Evolutionary conservation across 441 rosid genomes (phyloP).

Genomic region (Adansonia madagascariensis): DNA sequence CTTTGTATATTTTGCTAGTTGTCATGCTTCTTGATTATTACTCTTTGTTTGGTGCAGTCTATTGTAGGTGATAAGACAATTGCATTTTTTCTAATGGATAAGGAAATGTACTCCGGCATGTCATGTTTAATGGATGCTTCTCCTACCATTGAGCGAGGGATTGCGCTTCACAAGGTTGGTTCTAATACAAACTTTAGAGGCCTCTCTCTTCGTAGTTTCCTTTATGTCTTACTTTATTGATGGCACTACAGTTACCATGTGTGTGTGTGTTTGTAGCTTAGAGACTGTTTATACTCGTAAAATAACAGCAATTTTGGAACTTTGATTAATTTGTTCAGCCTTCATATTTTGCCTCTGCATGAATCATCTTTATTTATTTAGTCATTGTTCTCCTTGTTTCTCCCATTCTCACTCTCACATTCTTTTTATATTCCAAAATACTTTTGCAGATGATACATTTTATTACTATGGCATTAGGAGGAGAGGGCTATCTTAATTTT

Average conservation of each 20-base stretch:
- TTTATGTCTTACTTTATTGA: constrained; percentile 16
- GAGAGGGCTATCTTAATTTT: constrained; percentile 88
- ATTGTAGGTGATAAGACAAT: constrained; percentile 87
- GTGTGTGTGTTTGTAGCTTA: not conserved
- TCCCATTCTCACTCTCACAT: constrained; percentile 17
- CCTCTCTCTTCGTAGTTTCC: constrained; percentile 23
- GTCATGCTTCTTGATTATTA: constrained; percentile 19
- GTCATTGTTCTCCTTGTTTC: constrained; percentile 12
- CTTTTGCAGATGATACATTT: constrained; percentile 77
- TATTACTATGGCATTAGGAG: constrained; percentile 82
- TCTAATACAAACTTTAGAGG: constrained; percentile 11
- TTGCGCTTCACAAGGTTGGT: constrained; percentile 82
- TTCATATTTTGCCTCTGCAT: not conserved
- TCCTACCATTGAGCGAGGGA: constrained; percentile 67
- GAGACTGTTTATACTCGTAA: not conserved
- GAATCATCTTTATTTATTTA: not conserved
- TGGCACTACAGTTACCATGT: constrained; percentile 21
- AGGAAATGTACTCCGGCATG: constrained; percentile 82
- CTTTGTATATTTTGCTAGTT: constrained; percentile 6
- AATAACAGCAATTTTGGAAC: not conserved
- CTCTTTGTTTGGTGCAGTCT: constrained; percentile 49
- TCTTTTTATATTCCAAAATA: constrained; percentile 8
- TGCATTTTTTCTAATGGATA: constrained; percentile 72
- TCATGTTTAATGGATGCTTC: constrained; percentile 67
- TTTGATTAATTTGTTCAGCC: not conserved